Evolutionary conservation across 495 filamentous ascomycete genomes (phyloP).

Genomic region (Podospora anserina): DNA sequence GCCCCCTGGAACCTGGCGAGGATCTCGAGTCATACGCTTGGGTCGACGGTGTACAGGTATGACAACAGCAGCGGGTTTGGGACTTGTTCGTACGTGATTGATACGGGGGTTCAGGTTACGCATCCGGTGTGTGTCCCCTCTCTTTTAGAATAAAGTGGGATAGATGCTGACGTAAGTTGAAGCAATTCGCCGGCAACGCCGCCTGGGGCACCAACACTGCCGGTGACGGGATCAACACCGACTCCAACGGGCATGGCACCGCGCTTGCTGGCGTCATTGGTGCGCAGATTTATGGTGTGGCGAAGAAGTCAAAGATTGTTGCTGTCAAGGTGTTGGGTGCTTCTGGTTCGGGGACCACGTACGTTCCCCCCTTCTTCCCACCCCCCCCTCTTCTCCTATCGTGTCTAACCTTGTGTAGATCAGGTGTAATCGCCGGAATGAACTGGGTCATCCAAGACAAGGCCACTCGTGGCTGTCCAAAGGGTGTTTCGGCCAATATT

Average conservation of each 20-base stretch:
- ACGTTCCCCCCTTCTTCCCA: not conserved
- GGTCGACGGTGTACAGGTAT: conserved; percentile 51
- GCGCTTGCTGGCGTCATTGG: conserved; percentile 61
- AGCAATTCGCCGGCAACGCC: conserved; percentile 54
- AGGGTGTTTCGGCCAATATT: conserved; percentile 49
- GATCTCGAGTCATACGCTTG: conserved; percentile 53
- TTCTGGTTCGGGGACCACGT: conserved; percentile 36
- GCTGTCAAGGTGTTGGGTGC: conserved; percentile 62
- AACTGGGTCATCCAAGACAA: conserved; percentile 47
- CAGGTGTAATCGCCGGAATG: conserved; percentile 54
- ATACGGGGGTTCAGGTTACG: conserved; percentile 50
- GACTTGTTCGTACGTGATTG: conserved; percentile 56
- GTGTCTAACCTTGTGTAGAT: conserved; percentile 26
- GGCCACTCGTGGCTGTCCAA: conserved; percentile 30
- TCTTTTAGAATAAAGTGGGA: conserved; percentile 27
- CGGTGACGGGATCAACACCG: conserved; percentile 24
- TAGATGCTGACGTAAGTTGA: not conserved
- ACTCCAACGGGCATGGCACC: conserved; percentile 50
- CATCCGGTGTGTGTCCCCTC: conserved; percentile 40
- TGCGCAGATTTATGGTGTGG: conserved; percentile 56
- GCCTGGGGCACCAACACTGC: conserved; percentile 33
- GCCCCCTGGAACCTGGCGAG: conserved; percentile 54
- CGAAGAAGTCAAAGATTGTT: conserved; percentile 58
- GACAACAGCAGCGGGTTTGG: conserved; percentile 53
- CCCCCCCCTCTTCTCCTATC: not conserved